Evolutionary conservation across 2,329 filamentous ascomycete genomes (phyloP), one percentile per base, ranked within the genome.

Genomic region (Calonectria pseudoturangicola): DNA sequence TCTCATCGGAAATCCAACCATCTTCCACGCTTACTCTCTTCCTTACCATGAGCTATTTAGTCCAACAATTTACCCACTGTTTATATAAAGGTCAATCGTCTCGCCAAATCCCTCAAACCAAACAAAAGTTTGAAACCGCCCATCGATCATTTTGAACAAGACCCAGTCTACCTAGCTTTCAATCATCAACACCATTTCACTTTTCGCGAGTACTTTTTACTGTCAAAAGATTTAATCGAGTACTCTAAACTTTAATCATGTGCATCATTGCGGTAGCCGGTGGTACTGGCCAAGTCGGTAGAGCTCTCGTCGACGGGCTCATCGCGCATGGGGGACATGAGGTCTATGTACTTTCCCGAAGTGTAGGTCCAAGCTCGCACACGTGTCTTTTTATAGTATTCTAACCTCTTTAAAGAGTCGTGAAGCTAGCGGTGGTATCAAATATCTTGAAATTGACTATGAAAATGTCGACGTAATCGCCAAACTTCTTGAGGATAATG

Each of bases 191-290:
- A 39, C 30, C 25, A 8, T 58, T 58, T 16, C 3, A 51, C 6
- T 9, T 51, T n/a, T 7, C 27, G 28, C 7, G 10, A 36, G 12
- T 36, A 9, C 12, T 36, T 13, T 36, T 12, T 10, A 10, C 10
- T 12, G 3, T 3, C 7, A 36, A 13, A 36, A 3, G 41, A 9
- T 12, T 21, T 25, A 12, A 2, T 21, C 7, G 5, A 18, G 8
- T 2, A 21, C 9, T 13, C 12, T 25, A 25, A 3, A 30, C 6
- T 56, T 21, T n/a, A 6, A 39, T 25, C 4, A 77, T 77, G 74
- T 74, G 66, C 33, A 66, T 71, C 0, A 50, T 79, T 33, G 76
- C 72, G 39, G 75, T 77, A 30, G 75, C 76, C 9, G 76, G 77
- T 2, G 77, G 75, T 4, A 71, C 67, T 3, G 77, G 77, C 33